A percentile compares a stretch with the other conserved stretches of the same genome.
These are phyloP conservation scores for Xanthoceras sorbifolium DNA, from an alignment of 345 rosid genomes.

Conservation along the genomic window DNA sequence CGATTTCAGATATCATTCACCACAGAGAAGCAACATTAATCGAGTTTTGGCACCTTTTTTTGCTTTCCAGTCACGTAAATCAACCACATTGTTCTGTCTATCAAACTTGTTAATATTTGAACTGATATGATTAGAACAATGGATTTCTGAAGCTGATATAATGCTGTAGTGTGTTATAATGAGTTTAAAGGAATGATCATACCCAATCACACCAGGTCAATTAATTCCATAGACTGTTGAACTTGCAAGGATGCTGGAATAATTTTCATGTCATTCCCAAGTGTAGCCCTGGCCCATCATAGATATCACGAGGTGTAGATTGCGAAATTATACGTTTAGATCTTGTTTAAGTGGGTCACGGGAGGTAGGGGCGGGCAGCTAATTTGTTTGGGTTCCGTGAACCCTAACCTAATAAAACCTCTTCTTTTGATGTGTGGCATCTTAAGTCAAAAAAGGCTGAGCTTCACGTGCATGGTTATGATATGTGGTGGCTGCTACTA, in stretches of 20 bases:
- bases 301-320: neutral
- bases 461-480: slow-evolving; percentile 23
- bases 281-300: neutral
- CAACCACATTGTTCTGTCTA: no score
- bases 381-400: slow-evolving; percentile 29
- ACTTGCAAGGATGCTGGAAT: neutral
- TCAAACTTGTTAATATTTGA: neutral
- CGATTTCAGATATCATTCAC: neutral
- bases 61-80: neutral
- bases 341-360: neutral
- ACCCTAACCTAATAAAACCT: neutral
- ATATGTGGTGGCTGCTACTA: slow-evolving; percentile 17
- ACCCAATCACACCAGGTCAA: neutral
- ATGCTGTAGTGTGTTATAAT: neutral
- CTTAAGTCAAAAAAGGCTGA: slow-evolving; percentile 25
- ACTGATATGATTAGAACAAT: no score
- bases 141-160: neutral
- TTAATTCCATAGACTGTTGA: neutral
- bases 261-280: neutral
- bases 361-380: slow-evolving; percentile 4
- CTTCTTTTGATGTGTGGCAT: slow-evolving; percentile 22
- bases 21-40: neutral
- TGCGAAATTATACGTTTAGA: no score
- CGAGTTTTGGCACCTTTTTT: neutral
- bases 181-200: neutral